Percentiles rank a stretch among this genome's conserved stretches.
Evolutionary conservation across 176 grass and related monocot genomes (phyloP).

Genomic region (Puya raimondii): DNA sequence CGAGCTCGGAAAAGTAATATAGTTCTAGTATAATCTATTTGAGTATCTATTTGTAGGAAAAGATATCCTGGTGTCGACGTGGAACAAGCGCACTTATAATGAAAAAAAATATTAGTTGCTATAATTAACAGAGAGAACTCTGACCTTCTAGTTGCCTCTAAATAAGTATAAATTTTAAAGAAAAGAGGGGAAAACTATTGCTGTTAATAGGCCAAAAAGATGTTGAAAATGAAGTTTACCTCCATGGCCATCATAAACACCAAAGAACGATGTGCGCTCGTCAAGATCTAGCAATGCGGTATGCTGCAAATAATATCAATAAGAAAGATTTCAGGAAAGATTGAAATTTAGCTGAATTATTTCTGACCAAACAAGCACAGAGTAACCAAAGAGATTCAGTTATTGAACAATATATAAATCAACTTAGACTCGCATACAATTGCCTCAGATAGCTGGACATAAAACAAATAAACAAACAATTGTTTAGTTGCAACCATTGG

Average conservation of each 20-base stretch:
- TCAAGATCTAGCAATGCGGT: constrained; percentile 44
- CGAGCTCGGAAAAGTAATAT: too few relatives aligned
- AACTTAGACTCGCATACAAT: too few relatives aligned
- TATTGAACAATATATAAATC: background rate
- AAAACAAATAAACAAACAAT: too few relatives aligned
- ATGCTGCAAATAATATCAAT: constrained; percentile 33
- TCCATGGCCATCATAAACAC: constrained; percentile 72
- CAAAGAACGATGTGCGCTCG: constrained; percentile 67
- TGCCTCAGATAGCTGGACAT: too few relatives aligned
- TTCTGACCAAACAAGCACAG: too few relatives aligned
- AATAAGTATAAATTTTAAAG: background rate
- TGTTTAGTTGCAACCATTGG: too few relatives aligned
- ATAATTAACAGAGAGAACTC: too few relatives aligned
- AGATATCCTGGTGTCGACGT: too few relatives aligned
- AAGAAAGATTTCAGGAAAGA: constrained; percentile 10
- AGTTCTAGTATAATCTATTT: too few relatives aligned
- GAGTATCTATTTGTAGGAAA: too few relatives aligned
- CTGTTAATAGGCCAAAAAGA: background rate
- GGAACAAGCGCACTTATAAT: too few relatives aligned
- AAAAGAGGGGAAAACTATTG: background rate
- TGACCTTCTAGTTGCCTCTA: background rate
- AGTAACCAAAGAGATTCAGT: background rate
- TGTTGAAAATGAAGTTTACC: constrained; percentile 26
- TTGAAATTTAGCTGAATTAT: background rate
- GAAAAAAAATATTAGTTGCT: too few relatives aligned